Base-by-base conservation (phyloP, 2,329 filamentous ascomycete genomes). In the Hymenoscyphus fraxineus region DNA sequence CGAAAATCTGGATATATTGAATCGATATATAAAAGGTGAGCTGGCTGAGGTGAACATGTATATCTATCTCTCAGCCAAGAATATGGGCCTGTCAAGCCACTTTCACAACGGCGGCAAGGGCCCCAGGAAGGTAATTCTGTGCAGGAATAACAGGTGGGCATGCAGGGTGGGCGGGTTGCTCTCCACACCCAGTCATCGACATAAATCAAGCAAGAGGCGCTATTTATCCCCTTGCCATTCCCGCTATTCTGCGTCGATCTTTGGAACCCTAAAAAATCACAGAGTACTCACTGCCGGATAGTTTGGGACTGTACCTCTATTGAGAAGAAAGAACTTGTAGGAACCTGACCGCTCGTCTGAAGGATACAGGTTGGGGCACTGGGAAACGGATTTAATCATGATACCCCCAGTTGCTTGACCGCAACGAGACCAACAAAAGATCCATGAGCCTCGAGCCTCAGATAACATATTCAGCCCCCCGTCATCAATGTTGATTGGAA, bases 1-100 rank as follows among this genome's bases (percentile, higher is more conserved):
- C 1, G 3, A 27, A 51, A 51, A 19, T 51, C 44, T 22, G 44
- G 44, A 54, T 27, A 27, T 22, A 54, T 27, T 27, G 47, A 9
- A 54, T 54, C 19, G 22, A 54, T 54, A 54, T 54, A 54, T 54
- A 54, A 54, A 9, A 12, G 22, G 22, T 12, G 13, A 27, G 22
- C 19, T 27, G 47, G 47, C 47, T 13, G 47, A 54, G 47, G 47
- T 54, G 47, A 12, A 54, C 10, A 22, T 54, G 19, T 54, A 54
- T 54, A 54, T 27, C 47, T 12, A 54, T 44, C 47, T 54, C 47
- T 27, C 15, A 19, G 47, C 47, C 47, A 54, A 54, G 47, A 54
- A 54, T 13, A 54, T 54, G 22, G 47, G n/a, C 47, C 47, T 54
- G 47, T 54, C 47, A 54, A 54, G 47, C 47, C 47, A 19, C n/a